Percentiles rank a stretch among this genome's conserved stretches.
phyloP scores from a whole-genome alignment of 2,329 filamentous ascomycete genomes.

The Aspergillus floridensis region DNA sequence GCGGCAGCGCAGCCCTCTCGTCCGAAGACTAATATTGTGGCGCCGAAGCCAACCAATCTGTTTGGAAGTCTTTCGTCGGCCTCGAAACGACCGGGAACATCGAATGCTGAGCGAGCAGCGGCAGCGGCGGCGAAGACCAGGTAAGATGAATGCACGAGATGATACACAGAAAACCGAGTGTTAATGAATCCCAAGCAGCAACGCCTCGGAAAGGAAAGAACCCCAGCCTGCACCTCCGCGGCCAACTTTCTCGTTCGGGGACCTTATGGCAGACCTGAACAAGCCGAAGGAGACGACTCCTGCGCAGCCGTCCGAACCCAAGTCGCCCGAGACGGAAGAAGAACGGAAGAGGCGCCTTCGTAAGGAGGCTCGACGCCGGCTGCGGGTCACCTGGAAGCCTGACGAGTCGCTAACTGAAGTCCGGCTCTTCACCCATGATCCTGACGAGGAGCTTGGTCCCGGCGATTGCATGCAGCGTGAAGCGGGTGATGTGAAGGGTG shows the following conservation, averaged over 20 bases:
- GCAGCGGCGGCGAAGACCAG: slow-evolving; percentile 37
- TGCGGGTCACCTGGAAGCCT: slow-evolving; percentile 61
- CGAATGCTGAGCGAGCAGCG: slow-evolving; percentile 49
- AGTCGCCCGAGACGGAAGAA: slow-evolving; percentile 58
- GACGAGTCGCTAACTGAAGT: slow-evolving; percentile 57
- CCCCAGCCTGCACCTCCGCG: slow-evolving; percentile 34
- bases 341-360: slow-evolving; percentile 58
- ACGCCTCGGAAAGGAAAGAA: slow-evolving; percentile 36
- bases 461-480: slow-evolving; percentile 59
- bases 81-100: slow-evolving; percentile 51
- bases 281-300: slow-evolving; percentile 57
- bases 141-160: slow-evolving; percentile 22
- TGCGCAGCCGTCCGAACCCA: slow-evolving; percentile 51
- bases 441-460: slow-evolving; percentile 60
- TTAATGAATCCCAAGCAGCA: slow-evolving; percentile 26
- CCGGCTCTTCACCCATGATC: slow-evolving; percentile 61
- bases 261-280: slow-evolving; percentile 50
- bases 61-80: slow-evolving; percentile 49
- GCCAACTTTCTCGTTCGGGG: slow-evolving; percentile 49
- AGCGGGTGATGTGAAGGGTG: slow-evolving; percentile 58
- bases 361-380: slow-evolving; percentile 59
- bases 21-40: slow-evolving; percentile 39
- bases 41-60: slow-evolving; percentile 45
- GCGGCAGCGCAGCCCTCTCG: slow-evolving; percentile 27
- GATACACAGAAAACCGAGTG: not conserved